Evolutionary conservation across 805 yeast genomes (phyloP), one percentile per base, ranked within the genome.

Genomic region (Teunomyces atbi): DNA sequence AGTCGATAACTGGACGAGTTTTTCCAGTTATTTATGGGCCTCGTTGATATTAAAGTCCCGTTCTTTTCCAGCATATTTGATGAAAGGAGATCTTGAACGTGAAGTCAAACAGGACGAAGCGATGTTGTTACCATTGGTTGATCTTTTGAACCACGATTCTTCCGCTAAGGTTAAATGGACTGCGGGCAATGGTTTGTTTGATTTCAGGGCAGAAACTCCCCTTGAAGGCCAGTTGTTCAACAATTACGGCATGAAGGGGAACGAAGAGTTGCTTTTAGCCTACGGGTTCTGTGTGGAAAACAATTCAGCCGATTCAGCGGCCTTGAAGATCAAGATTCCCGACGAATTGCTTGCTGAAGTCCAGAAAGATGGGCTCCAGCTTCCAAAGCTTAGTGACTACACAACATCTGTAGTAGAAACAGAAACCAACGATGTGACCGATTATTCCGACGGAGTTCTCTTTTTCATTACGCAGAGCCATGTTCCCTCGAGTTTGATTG

Each of bases 211-310:
- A 3, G 52, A 50, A 1, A 78, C 77, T 1, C 39, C 42, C 2
- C 16, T 5, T 5, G 28, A 16, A 0, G 60, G 65, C 2, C 85
- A 89, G 59, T 50, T 91, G 1, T 87, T 66, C 65, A 90, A 90
- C 60, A 87, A 88, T 63, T 90, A 91, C 63, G 97, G 97, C 2
- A 81, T 86, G 45, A 90, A 89, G 62, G 86, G 94, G 0, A 90
- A 89, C 58, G 95, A 87, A 52, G 96, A 89, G 52, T 64, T 90
- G 21, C 63, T 91, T 5, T 66, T 90, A 54, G 90, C 85, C 0
- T 91, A 91, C 61, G 97, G 97, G 0, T 91, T 91, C 64, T 76
- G 82, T 7, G 41, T 82, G 2, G 75, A 74, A 13, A 65, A 77
- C 40, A 86, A 86, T 54, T 66, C 68, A 7, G 80, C 80, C 29